Evolutionary conservation across 768 basidiomycete species (phyloP).

Genomic region (Rhizopogon sp.): DNA sequence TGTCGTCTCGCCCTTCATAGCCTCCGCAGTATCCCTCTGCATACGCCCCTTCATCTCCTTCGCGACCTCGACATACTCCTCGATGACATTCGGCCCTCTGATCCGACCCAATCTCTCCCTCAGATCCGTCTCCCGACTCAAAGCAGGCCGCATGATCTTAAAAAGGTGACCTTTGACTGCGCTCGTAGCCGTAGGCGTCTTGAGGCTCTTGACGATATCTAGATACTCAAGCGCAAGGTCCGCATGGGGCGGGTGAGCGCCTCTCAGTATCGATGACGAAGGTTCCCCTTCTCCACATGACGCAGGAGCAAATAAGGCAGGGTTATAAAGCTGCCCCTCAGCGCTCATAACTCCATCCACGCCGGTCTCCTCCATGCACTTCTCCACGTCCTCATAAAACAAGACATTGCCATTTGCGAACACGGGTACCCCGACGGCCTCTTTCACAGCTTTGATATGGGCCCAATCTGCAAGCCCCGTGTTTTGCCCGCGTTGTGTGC

Average conservation of each 20-base stretch:
- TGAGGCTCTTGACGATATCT: conserved; percentile 55
- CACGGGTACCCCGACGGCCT: conserved; percentile 86
- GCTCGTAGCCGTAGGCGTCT: conserved; percentile 65
- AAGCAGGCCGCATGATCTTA: conserved; percentile 80
- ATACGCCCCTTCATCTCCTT: conserved; percentile 56
- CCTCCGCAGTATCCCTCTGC: conserved; percentile 45
- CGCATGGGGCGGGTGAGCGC: conserved; percentile 51
- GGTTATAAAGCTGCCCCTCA: conserved; percentile 92
- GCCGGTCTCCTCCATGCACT: conserved; percentile 79
- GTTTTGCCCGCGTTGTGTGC: conserved; percentile 88
- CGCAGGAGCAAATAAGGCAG: conserved; percentile 60
- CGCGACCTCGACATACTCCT: conserved; percentile 47
- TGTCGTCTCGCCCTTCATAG: conserved; percentile 17
- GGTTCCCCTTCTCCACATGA: conserved; percentile 28
- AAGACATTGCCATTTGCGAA: conserved; percentile 97
- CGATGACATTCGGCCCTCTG: conserved; percentile 18
- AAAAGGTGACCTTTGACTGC: conserved; percentile 92
- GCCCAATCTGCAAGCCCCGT: conserved; percentile 84
- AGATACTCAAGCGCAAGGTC: conserved; percentile 85
- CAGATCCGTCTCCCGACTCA: conserved; percentile 62
- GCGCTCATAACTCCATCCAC: conserved; percentile 94
- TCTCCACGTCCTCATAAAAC: conserved; percentile 74
- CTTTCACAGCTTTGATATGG: conserved; percentile 87
- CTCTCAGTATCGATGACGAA: conserved; percentile 23
- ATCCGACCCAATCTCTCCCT: conserved; percentile 65